Evolutionary conservation across 2,329 filamentous ascomycete genomes (phyloP).

Genomic region (Talaromyces marneffei): DNA sequence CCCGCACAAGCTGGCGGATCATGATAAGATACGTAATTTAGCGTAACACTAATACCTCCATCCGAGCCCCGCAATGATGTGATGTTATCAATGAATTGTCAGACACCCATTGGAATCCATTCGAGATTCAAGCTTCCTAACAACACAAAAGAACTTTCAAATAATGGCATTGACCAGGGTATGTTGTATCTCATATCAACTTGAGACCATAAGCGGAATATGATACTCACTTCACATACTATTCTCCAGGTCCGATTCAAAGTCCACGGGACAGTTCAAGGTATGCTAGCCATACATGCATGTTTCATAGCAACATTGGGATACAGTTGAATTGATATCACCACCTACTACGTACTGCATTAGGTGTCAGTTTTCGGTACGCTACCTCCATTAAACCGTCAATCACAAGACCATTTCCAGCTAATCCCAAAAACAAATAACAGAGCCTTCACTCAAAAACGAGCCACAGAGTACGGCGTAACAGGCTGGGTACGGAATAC

Average conservation of each 20-base stretch:
- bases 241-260: constrained; percentile 32
- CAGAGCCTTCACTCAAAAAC: constrained; percentile 41
- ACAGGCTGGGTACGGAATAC: constrained; percentile 48
- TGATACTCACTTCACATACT: background rate
- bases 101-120: background rate
- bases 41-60: background rate
- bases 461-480: constrained; percentile 39
- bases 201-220: too few species aligned
- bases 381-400: background rate
- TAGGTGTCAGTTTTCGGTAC: constrained; percentile 48
- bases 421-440: background rate
- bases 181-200: too few species aligned
- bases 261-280: constrained; percentile 66
- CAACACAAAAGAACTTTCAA: background rate
- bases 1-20: background rate
- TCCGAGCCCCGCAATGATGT: background rate
- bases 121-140: background rate
- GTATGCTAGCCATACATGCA: constrained; percentile 46
- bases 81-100: background rate
- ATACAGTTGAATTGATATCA: background rate
- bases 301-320: background rate
- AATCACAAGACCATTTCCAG: background rate
- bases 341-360: background rate
- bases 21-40: background rate
- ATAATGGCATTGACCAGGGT: constrained; percentile 13